These are phyloP conservation scores for Jimgerdemannia lactiflua DNA, from an alignment of 192 early-diverging fungal genomes.

Conservation along the genomic window DNA sequence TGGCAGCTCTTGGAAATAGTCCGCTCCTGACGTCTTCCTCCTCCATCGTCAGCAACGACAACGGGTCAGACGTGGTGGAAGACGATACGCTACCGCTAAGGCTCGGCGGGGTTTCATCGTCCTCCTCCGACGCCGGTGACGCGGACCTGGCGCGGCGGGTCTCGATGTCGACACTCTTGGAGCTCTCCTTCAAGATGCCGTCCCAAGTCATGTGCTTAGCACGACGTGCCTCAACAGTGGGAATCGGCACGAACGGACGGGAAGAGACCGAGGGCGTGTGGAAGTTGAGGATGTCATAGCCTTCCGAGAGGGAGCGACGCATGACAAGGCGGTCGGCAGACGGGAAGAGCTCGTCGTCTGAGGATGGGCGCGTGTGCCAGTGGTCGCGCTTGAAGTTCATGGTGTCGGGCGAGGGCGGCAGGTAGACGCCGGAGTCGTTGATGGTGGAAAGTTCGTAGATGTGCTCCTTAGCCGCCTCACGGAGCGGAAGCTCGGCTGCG, in stretches of 20 bases:
- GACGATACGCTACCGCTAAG: neutral
- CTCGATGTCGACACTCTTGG: neutral
- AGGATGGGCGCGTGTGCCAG: neutral
- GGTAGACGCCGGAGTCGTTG: constrained; percentile 29
- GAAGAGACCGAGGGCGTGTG: neutral
- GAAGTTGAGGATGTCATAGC: neutral
- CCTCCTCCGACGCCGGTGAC: neutral
- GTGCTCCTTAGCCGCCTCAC: constrained; percentile 9
- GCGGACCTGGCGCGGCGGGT: neutral
- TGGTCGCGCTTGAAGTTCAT: neutral
- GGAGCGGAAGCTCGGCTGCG: neutral
- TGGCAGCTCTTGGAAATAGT: neutral
- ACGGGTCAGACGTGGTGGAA: neutral
- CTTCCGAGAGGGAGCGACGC: neutral
- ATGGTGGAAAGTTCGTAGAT: constrained; percentile 28
- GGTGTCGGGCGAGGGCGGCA: constrained; percentile 22
- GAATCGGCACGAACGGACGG: neutral
- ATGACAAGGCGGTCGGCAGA: neutral
- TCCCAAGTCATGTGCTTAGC: neutral
- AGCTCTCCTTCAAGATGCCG: neutral
- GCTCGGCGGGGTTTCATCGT: neutral
- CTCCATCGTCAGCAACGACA: neutral
- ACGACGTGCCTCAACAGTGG: neutral
- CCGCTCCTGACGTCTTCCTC: neutral
- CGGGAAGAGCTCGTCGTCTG: neutral